Conservation (phyloP, 306 rosid genomes). For the Quercus agrifolia region DNA sequence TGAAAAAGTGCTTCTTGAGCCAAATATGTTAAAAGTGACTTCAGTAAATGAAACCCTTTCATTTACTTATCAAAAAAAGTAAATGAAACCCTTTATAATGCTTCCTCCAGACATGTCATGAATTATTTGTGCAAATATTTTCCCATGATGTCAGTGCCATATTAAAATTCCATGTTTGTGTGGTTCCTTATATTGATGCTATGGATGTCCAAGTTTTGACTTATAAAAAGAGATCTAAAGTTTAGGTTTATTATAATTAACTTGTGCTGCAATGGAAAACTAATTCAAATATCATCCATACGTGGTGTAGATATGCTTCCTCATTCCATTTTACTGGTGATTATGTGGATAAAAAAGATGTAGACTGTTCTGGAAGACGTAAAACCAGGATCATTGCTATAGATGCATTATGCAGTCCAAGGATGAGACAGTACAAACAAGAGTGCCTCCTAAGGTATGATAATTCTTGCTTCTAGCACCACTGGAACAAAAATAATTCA, state of each 20-base stretch:
- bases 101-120: neutral
- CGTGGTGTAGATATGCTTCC: slow-evolving; percentile 70
- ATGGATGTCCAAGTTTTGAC: neutral
- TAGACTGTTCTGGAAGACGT: slow-evolving; percentile 63
- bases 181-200: neutral
- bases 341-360: slow-evolving; percentile 55
- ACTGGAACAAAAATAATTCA: neutral
- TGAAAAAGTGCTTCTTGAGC: neutral
- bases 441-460: slow-evolving; percentile 72
- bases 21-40: neutral
- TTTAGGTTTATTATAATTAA: slow-evolving; percentile 9
- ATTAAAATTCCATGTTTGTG: neutral
- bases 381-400: slow-evolving; percentile 79
- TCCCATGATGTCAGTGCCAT: neutral
- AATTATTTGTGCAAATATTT: neutral
- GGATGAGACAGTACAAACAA: slow-evolving; percentile 64
- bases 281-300: slow-evolving; percentile 26
- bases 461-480: slow-evolving; percentile 19
- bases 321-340: slow-evolving; percentile 78
- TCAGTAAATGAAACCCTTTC: neutral
- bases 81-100: neutral
- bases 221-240: slow-evolving; percentile 6
- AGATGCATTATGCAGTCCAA: slow-evolving; percentile 81
- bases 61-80: too few species aligned
- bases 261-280: slow-evolving; percentile 13